phyloP scores from a whole-genome alignment of 2,329 filamentous ascomycete genomes.

The Alternaria gaisen region DNA sequence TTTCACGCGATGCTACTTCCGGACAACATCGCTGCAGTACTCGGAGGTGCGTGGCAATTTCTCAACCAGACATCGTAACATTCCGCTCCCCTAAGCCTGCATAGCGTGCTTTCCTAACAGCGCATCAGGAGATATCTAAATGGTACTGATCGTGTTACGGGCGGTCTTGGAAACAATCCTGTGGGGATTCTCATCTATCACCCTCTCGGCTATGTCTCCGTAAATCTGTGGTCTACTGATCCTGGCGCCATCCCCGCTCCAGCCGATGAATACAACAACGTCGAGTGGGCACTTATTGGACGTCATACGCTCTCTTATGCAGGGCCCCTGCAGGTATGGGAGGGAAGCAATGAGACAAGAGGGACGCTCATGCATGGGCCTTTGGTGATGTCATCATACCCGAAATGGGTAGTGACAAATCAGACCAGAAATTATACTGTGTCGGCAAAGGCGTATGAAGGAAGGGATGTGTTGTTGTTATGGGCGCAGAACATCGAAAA shows the following conservation, averaged over 20 bases:
- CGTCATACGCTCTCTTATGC: constrained; percentile 19
- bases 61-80: constrained; percentile 13
- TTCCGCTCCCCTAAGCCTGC: not conserved
- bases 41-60: constrained; percentile 20
- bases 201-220: not conserved
- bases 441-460: constrained; percentile 3
- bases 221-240: not conserved
- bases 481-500: constrained; percentile 9
- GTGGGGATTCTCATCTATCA: not conserved
- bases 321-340: constrained; percentile 10
- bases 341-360: constrained; percentile 17
- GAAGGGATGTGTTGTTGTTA: constrained; percentile 19
- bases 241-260: constrained; percentile 6
- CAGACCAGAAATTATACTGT: constrained; percentile 27
- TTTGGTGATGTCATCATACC: constrained; percentile 17
- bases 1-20: constrained; percentile 16
- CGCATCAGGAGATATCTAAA: not conserved
- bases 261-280: constrained; percentile 9
- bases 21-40: constrained; percentile 12
- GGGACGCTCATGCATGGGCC: constrained; percentile 31
- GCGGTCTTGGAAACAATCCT: not conserved
- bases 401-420: constrained; percentile 16
- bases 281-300: constrained; percentile 20
- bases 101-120: not conserved
- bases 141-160: not conserved